Conservation (phyloP, 345 rosid genomes). For the Carallia brachiata region DNA sequence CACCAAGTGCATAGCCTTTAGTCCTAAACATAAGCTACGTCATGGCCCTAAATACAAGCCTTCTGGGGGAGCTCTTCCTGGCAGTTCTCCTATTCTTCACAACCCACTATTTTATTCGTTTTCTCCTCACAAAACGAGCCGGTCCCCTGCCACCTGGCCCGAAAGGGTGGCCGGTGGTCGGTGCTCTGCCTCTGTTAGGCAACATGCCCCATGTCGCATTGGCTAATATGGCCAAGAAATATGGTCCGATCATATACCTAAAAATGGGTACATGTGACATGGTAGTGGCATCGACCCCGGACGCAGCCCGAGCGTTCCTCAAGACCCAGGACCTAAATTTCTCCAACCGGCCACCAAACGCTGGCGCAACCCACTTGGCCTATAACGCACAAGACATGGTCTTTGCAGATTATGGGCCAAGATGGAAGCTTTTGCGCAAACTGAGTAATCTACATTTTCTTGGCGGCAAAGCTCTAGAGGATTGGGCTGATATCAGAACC, state of each 20-base stretch:
- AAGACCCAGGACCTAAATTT: constrained; percentile 53
- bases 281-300: constrained; percentile 60
- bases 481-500: constrained; percentile 37
- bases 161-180: constrained; percentile 54
- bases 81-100: constrained; percentile 30
- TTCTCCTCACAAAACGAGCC: constrained; percentile 1
- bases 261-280: constrained; percentile 50
- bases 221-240: constrained; percentile 47
- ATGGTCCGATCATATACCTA: constrained; percentile 53
- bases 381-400: constrained; percentile 61
- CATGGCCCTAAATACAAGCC: background rate
- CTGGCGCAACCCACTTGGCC: constrained; percentile 55
- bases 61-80: constrained; percentile 13
- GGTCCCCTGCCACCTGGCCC: constrained; percentile 47
- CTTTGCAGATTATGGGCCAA: constrained; percentile 50
- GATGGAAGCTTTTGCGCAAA: constrained; percentile 57
- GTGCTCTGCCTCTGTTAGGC: constrained; percentile 54
- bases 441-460: constrained; percentile 61
- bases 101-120: constrained; percentile 23
- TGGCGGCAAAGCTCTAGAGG: constrained; percentile 53
- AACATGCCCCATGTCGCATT: constrained; percentile 53
- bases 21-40: no score
- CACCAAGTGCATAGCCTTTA: no score
- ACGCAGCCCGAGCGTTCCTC: constrained; percentile 52
- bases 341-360: constrained; percentile 52